Percentiles rank a stretch among this genome's conserved stretches.
Evolutionary conservation across 768 basidiomycete genomes (phyloP).

Genomic region (Hericium coralloides): DNA sequence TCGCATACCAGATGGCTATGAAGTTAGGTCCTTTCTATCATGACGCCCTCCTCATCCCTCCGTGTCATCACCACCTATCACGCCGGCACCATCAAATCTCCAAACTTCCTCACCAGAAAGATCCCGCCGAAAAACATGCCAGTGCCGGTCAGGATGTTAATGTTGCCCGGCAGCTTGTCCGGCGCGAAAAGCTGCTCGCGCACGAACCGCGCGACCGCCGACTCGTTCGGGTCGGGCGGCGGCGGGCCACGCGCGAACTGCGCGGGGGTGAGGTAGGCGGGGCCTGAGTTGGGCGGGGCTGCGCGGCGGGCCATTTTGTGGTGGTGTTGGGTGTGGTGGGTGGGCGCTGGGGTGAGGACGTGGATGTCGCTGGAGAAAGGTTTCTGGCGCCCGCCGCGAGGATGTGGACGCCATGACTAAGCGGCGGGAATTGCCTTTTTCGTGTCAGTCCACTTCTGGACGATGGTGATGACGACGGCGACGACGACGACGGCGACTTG

Average conservation of each 20-base stretch:
- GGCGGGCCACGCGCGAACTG: constrained; percentile 30
- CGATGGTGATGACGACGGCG: no score
- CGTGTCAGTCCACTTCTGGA: no score
- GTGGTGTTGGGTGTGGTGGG: neutral
- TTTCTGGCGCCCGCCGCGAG: neutral
- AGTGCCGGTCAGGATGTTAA: constrained; percentile 58
- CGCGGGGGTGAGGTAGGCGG: constrained; percentile 42
- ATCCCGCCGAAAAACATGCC: constrained; percentile 66
- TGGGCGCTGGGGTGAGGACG: constrained; percentile 1
- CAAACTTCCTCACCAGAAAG: constrained; percentile 64
- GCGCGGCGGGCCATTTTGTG: constrained; percentile 59
- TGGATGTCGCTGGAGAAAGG: neutral
- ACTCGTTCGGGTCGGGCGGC: constrained; percentile 51
- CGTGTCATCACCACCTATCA: constrained; percentile 20
- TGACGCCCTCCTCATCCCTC: neutral
- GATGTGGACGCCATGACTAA: neutral
- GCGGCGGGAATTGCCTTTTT: neutral
- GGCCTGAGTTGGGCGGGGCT: constrained; percentile 44
- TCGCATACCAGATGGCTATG: no score
- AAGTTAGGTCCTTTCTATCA: no score
- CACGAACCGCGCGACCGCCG: constrained; percentile 43
- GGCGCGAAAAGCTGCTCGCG: constrained; percentile 62
- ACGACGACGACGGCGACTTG: no score
- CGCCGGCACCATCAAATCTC: constrained; percentile 66
- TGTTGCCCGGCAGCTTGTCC: constrained; percentile 67